Evolutionary conservation across 2,329 filamentous ascomycete species (phyloP), one percentile per base, ranked within the genome.

Genomic region (Trichoderma harzianum): DNA sequence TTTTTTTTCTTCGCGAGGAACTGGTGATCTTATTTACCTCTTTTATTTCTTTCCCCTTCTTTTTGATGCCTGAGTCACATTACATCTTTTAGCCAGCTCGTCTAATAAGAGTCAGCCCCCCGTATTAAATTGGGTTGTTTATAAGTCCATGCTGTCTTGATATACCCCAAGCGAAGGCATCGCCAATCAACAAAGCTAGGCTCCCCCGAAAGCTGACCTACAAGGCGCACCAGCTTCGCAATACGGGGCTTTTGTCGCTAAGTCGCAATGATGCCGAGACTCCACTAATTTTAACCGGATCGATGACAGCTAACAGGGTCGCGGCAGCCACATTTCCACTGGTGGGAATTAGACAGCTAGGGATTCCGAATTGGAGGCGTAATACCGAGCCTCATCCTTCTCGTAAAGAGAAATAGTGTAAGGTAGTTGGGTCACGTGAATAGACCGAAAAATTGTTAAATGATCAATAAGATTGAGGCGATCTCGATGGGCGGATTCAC

Each of bases 301-400:
- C 14, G 32, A 51, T 39, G 36, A 47, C 36, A 51, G 61, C 61
- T 51, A 55, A 53, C 30, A 67, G 28, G 51, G 32, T 16, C 47
- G 64, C 14, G 21, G 28, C 34, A 67, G 64, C 64, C 64, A 67
- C 64, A 55, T 67, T 67, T 32, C 64, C 64, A 67, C 64, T 67
- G 47, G 64, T 67, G 64, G 64, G 30, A 24, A 28, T 26, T 26
- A 24, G 21, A 28, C n/a, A n/a, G 64, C 47, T 67, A 57, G 24
- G 47, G 47, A 28, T 57, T 57, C 64, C 64, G 51, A 67, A 32
- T 55, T 67, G 32, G 64, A 57, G 47, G 47, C 32, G 64, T 30
- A 67, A 67, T 58, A 43, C 64, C 64, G 51, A 67, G 64, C 64
- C 64, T 67, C 64, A 67, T 67, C 64, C 64, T 67, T 53, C 63